Conservation (phyloP, 495 filamentous ascomycete species). For the Aspergillus asperescens region DNA sequence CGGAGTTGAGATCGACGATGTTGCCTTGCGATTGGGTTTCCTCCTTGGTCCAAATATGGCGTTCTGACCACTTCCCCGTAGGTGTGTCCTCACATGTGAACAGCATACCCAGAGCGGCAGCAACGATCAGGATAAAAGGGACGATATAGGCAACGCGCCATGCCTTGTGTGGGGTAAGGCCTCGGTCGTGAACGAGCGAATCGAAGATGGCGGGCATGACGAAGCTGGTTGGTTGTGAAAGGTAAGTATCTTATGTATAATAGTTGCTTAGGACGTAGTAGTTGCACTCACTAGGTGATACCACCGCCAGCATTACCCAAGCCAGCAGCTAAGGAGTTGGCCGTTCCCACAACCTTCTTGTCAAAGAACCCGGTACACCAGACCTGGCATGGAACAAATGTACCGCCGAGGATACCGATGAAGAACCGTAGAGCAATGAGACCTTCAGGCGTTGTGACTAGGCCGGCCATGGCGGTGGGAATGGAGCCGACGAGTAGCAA, state of each 20-base stretch:
- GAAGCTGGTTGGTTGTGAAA: constrained; percentile 52
- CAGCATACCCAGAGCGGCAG: constrained; percentile 61
- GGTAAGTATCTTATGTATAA: background rate
- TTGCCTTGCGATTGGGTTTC: constrained; percentile 16
- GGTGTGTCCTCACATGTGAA: constrained; percentile 79
- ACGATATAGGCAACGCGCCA: constrained; percentile 85
- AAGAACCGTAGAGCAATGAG: constrained; percentile 83
- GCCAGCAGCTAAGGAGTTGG: constrained; percentile 81
- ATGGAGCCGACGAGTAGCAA: constrained; percentile 70
- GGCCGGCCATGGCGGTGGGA: constrained; percentile 77
- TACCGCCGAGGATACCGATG: constrained; percentile 84
- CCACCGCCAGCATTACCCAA: constrained; percentile 90
- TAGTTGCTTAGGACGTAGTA: background rate
- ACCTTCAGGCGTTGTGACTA: constrained; percentile 62
- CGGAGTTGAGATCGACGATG: constrained; percentile 51
- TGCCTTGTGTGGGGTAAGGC: constrained; percentile 59
- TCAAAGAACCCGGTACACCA: constrained; percentile 96
- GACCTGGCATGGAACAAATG: constrained; percentile 92
- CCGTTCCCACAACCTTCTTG: constrained; percentile 88
- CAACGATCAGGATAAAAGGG: constrained; percentile 70
- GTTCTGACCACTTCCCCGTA: constrained; percentile 74
- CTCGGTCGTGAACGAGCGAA: constrained; percentile 57
- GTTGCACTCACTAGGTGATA: constrained; percentile 56
- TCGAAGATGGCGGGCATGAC: constrained; percentile 92
- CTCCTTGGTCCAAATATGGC: constrained; percentile 45